Evolutionary conservation across 208 protist genomes (phyloP), one percentile per base, ranked within the genome.

Genomic region (Crithidia expoeki): DNA sequence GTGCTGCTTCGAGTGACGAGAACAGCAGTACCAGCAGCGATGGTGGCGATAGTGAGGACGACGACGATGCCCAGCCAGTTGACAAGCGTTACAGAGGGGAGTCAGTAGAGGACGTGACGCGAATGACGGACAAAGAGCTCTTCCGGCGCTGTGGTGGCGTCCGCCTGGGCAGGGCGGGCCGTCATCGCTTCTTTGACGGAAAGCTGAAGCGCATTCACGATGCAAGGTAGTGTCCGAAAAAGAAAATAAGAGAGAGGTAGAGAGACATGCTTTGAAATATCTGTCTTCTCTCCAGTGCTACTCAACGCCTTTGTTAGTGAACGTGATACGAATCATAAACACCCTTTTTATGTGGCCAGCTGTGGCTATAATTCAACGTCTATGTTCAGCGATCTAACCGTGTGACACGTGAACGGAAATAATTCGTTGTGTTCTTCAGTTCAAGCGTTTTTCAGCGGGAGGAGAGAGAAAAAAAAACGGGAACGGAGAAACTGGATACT

Each of bases 171-270:
- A 84, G 91, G 21, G 86, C 86, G 3, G 91, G 91, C 32, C 84
- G 91, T 11, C 91, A 96, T 68, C 86, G 91, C 42, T 89, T 90
- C 76, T 96, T 96, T 70, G 84, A 93, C 40, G 91, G 91, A 0
- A 96, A 96, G 76, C 80, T 96, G 12, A 72, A 76, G 32, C 90
- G 90, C 64, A 89, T 93, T 56, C 72, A 72, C 38, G 51, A 73
- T 11, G 11, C 1, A 21, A 17, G 63, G 49, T 32, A 52, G 46
- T 12, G 34, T n/a, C 30, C 30, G 40, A 14, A 44, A 32, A 32
- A 46, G 44, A 16, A 55, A 21, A 19, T 25, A 25, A n/a, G n/a
- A n/a, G n/a, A n/a, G n/a, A n/a, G n/a, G n/a, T n/a, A n/a, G n/a
- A n/a, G n/a, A n/a, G n/a, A n/a, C n/a, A n/a, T n/a, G n/a, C n/a